Base-by-base conservation (phyloP, 768 basidiomycete species). In the Candolleomyces efflorescens region DNA sequence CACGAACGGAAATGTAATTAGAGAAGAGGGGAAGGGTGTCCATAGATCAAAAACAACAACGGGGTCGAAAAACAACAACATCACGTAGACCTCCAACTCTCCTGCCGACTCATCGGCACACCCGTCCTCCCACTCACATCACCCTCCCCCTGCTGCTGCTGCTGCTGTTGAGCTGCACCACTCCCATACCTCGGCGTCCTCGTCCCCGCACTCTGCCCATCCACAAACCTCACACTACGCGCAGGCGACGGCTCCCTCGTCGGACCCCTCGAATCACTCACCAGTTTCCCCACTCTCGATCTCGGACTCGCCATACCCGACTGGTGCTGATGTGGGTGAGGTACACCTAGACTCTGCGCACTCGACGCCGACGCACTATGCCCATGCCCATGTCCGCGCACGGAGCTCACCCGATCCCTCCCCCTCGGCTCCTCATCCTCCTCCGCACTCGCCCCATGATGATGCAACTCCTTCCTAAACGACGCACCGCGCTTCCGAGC, bases 181-280 rank as follows among this genome's bases (percentile, higher is more conserved):
- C 44, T 18, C 9, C 38, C 44, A 26, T 20, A 26, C 20, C 41
- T 56, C 3, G 48, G 36, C 38, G 38, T 68, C 64, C 54, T 74
- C 26, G 49, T 26, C 18, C 56, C 56, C 17, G 7, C 32, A 32
- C 32, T 32, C 32, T 32, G 32, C 32, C 32, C 32, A 32, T 12
- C 75, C 18, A 69, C 65, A 51, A 80, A 80, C 54, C 78, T 61
- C 17, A 81, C 72, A 38, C 75, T 78, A 23, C 80, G 67, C 37
- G 79, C 70, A 2, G 80, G 80, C 22, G 80, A 81, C 17, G 60
- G 69, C 20, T 80, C 78, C 46, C 78, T 66, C 24, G 74, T 72
- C 15, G 68, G 66, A n/a, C 67, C 64, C 2, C 62, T 20, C 56
- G 13, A 63, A 63, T 51, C 47, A 26, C 27, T 50, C 10, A 10